Conservation (phyloP, 2,329 filamentous ascomycete genomes). For the Zarea fungicola region DNA sequence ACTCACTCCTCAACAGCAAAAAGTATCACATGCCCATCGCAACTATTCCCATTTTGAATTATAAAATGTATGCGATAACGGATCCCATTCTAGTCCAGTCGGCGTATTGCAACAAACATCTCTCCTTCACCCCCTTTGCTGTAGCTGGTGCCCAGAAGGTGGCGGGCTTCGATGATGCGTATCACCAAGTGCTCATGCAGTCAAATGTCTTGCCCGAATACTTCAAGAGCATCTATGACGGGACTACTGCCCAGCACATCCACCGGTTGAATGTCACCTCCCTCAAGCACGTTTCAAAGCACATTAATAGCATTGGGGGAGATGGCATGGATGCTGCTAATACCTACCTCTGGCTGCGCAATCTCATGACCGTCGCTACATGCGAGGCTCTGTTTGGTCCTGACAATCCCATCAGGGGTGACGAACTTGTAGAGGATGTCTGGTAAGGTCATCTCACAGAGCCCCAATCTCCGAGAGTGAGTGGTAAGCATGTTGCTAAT, state of each 20-base stretch:
- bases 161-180: slow-evolving; percentile 29
- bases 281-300: slow-evolving; percentile 27
- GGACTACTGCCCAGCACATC: slow-evolving; percentile 27
- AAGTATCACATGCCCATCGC: slow-evolving; percentile 30
- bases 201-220: slow-evolving; percentile 28
- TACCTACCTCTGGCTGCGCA: slow-evolving; percentile 34
- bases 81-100: slow-evolving; percentile 35
- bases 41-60: slow-evolving; percentile 39
- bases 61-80: slow-evolving; percentile 41
- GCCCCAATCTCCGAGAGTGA: neutral
- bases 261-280: slow-evolving; percentile 31
- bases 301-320: slow-evolving; percentile 22
- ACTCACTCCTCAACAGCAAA: slow-evolving; percentile 16
- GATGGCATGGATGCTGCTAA: slow-evolving; percentile 21
- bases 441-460: slow-evolving; percentile 23
- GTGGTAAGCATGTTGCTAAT: neutral
- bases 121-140: slow-evolving; percentile 40
- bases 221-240: slow-evolving; percentile 30
- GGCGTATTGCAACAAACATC: slow-evolving; percentile 35
- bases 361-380: slow-evolving; percentile 33
- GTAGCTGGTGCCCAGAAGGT: slow-evolving; percentile 32
- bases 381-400: slow-evolving; percentile 36
- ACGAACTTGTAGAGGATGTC: slow-evolving; percentile 34
- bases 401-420: slow-evolving; percentile 34
- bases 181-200: slow-evolving; percentile 16